phyloP scores from a whole-genome alignment of 805 yeast genomes.

The Wickerhamomyces silvicola region DNA sequence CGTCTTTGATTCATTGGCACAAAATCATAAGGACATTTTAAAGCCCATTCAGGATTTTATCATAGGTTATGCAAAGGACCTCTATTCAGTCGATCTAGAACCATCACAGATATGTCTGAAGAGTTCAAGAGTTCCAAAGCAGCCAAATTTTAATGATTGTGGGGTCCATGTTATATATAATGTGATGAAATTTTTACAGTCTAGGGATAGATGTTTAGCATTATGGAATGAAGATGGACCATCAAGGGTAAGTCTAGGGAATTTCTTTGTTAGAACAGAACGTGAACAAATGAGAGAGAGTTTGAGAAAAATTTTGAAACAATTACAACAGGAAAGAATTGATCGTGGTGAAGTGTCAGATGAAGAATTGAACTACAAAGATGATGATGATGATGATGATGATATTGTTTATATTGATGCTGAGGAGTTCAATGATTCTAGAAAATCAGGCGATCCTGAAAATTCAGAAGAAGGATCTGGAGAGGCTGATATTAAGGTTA shows the following conservation, averaged over 20 bases:
- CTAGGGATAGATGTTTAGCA: slow-evolving; percentile 40
- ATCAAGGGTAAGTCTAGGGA: slow-evolving; percentile 7
- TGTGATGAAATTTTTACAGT: slow-evolving; percentile 47
- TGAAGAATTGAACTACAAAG: slow-evolving; percentile 1
- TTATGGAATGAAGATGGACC: slow-evolving; percentile 36
- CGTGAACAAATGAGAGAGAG: slow-evolving; percentile 21
- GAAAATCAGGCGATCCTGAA: neutral
- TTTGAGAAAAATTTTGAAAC: slow-evolving; percentile 14
- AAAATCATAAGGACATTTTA: slow-evolving; percentile 45
- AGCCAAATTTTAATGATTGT: slow-evolving; percentile 87
- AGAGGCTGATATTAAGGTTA: neutral
- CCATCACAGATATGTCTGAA: slow-evolving; percentile 40
- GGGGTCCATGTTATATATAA: slow-evolving; percentile 87
- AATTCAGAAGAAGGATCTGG: neutral
- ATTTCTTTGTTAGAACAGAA: slow-evolving; percentile 21
- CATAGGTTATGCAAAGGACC: slow-evolving; percentile 63
- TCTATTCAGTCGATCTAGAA: slow-evolving; percentile 40
- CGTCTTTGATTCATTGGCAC: slow-evolving; percentile 73
- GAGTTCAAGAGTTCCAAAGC: slow-evolving; percentile 65
- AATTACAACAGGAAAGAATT: slow-evolving; percentile 15
- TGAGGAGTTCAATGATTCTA: neutral
- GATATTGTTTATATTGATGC: slow-evolving; percentile 2
- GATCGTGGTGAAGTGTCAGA: slow-evolving; percentile 3
- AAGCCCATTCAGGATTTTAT: slow-evolving; percentile 53
- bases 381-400: slow-evolving; percentile 7